phyloP scores from a whole-genome alignment of 345 rosid genomes.

The Hibiscus tridactylites region DNA sequence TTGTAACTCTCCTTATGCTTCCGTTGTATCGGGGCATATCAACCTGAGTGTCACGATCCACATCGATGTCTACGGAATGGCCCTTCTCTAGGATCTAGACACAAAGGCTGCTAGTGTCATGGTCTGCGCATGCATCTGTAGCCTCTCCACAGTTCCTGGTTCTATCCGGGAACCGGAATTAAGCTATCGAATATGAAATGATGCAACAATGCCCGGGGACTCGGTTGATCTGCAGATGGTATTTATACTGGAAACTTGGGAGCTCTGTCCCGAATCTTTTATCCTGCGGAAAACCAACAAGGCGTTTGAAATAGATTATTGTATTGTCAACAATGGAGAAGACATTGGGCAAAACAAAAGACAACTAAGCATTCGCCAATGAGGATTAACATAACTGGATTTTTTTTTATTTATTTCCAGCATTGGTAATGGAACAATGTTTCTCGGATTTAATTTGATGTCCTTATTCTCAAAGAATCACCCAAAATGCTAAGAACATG shows the following conservation, averaged over 20 bases:
- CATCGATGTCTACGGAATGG: background rate
- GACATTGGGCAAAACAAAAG: background rate
- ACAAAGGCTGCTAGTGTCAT: background rate
- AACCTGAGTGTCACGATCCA: background rate
- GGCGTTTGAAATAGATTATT: background rate
- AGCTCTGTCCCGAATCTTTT: background rate
- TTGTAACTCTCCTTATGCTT: slow-evolving; percentile 13
- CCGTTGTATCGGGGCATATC: slow-evolving; percentile 11
- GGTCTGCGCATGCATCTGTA: background rate
- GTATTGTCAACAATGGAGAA: background rate
- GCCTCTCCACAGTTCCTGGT: background rate
- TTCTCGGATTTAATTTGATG: background rate
- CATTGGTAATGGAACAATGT: background rate
- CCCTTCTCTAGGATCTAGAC: background rate
- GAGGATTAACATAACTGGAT: no score
- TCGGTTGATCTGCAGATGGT: background rate
- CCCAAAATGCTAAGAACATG: background rate
- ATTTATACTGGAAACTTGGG: background rate
- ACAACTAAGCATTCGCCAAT: background rate
- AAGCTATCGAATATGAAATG: background rate
- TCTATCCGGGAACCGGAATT: background rate
- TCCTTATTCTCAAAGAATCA: background rate
- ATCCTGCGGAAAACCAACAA: background rate
- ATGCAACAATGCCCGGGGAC: background rate
- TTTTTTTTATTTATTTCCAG: no score